Evolutionary conservation across 768 basidiomycete genomes (phyloP), one percentile per base, ranked within the genome.

Genomic region (Mycena amicta): DNA sequence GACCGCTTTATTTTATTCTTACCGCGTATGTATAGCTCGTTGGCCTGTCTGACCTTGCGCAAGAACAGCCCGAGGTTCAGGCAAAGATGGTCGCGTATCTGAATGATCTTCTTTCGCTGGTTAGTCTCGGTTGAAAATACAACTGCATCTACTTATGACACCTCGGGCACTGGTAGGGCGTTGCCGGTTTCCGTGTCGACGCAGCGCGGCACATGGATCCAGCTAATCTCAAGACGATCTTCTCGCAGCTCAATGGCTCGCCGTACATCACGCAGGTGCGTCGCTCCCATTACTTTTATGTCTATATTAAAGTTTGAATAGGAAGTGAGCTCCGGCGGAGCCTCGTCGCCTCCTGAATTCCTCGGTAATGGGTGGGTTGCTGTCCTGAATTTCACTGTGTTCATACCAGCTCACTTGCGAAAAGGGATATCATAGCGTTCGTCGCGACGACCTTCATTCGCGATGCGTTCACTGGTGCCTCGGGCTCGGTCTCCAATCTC

Each of bases 351-450:
- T 0, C 67, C 68, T 15, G 63, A 77, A 50, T 81, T 80, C 58
- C 64, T 63, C 13, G 55, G 54, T 1, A 78, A 67, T 52, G 77
- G 73, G 68, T 41, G 22, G 55, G 60, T 46, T 26, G 25, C 22
- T 6, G 22, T 43, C 15, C 11, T 30, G 13, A 23, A 15, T 25
- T 40, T 20, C 8, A 27, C 40, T 13, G 57, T 37, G 33, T 37
- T 37, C 23, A 22, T 12, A 3, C 30, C 4, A 4, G 45, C 29
- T 52, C 18, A 29, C 18, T 39, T 30, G 23, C 8, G 16, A 12
- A n/a, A 55, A 72, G 76, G 12, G 75, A 76, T 57, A 75, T 78
- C 8, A 75, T 78, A 63, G 78, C 78, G 73, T 80, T 80, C 70
- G 73, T 77, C n/a, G 80, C 72, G 64, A 74, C 76, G 1, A 57